Conservation (phyloP, 345 rosid species). For the Mercurialis annua region DNA sequence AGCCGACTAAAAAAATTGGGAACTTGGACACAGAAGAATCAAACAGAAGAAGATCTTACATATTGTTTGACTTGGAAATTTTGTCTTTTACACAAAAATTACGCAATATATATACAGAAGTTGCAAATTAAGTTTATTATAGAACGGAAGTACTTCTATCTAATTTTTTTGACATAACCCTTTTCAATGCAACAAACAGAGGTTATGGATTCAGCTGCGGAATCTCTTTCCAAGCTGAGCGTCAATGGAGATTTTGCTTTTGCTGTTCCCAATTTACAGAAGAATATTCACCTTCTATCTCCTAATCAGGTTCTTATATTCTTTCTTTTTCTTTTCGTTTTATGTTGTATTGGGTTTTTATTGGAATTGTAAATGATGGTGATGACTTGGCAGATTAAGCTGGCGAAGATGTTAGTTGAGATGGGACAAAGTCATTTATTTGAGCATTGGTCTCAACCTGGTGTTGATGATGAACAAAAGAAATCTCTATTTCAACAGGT, state of each 20-base stretch:
- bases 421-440: constrained; percentile 76
- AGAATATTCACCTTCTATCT: constrained; percentile 52
- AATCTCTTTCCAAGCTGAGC: constrained; percentile 33
- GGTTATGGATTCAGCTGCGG: constrained; percentile 18
- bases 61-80: no score
- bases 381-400: constrained; percentile 51
- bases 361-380: neutral
- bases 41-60: no score
- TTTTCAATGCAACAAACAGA: no score
- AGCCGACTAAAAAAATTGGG: no score
- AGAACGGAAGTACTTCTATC: no score
- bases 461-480: constrained; percentile 64
- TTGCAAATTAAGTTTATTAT: no score
- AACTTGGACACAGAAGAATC: no score
- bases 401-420: constrained; percentile 69
- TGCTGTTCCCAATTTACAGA: constrained; percentile 53
- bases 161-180: no score
- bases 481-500: constrained; percentile 71
- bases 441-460: constrained; percentile 69
- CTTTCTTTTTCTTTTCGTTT: neutral
- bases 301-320: constrained; percentile 68
- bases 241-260: constrained; percentile 40
- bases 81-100: no score
- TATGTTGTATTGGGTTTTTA: no score
- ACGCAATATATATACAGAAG: no score